Evolutionary conservation across 371 early-diverging fungal genomes (phyloP), one percentile per base, ranked within the genome.

Genomic region (Apophysomyces trapeziformis): DNA sequence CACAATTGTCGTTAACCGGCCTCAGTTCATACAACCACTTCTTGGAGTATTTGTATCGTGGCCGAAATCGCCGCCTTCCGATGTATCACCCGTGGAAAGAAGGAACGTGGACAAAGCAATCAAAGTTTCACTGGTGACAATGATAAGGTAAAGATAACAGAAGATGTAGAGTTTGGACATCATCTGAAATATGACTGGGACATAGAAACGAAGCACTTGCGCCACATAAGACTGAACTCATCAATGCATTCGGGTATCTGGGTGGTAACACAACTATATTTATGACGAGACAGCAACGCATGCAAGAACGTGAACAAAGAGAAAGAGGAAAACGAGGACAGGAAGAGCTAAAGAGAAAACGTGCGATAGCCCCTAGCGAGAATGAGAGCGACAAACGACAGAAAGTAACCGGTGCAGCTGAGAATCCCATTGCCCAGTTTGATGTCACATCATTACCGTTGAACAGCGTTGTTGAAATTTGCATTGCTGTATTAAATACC

Each of bases 221-320:
- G 12, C 14, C 65, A 1, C 70, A 76, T 14, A 68, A 78, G 32
- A 57, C 62, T 1, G 80, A 80, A 9, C 44, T 83, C 35, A 70
- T 83, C 11, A 39, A 69, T 35, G 75, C 71, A 36, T 80, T 80
- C 65, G 76, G 70, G 4, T 43, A 71, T 0, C 68, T 79, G 8
- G 80, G 80, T 45, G 84, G 84, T 41, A 80, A 83, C 44, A 66
- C 72, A 4, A 77, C 79, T 9, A 74, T 76, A 26, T 83, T 83
- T 36, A 73, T 69, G 18, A 70, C 50, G 45, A 57, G 76, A 9
- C 66, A 68, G 44, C 60, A 57, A 16, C 63, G 67, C 9, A 41
- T 57, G 43, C 46, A 61, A 45, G 65, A 63, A 21, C 62, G 75
- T 44, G 67, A 68, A 35, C 61, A 63, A 21, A 61, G 66, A 37